Evolutionary conservation across 1,139 yeast species (phyloP).

Genomic region (Kodamaea fungicola): DNA sequence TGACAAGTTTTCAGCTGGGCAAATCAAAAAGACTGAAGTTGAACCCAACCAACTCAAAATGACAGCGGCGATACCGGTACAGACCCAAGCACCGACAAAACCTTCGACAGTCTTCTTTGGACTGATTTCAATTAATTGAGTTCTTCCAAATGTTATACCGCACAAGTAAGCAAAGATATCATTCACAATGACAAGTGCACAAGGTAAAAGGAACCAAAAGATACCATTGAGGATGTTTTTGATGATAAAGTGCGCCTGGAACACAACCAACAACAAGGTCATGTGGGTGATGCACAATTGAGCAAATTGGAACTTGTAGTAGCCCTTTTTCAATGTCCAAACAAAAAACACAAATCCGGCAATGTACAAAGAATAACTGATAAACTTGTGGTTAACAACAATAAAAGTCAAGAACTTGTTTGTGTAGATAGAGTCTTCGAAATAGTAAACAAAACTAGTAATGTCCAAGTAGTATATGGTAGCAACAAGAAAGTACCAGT

Average conservation of each 20-base stretch:
- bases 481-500: constrained; percentile 83
- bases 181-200: constrained; percentile 85
- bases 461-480: constrained; percentile 90
- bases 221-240: constrained; percentile 86
- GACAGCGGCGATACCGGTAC: constrained; percentile 77
- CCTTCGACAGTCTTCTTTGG: constrained; percentile 99
- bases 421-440: constrained; percentile 42
- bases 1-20: constrained; percentile 75
- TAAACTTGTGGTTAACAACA: constrained; percentile 73
- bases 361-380: constrained; percentile 80
- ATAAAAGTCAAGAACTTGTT: constrained; percentile 39
- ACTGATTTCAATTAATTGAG: constrained; percentile 88
- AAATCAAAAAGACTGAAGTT: constrained; percentile 71
- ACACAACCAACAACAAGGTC: constrained; percentile 85
- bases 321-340: constrained; percentile 83
- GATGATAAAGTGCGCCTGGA: constrained; percentile 91
- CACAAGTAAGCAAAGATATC: constrained; percentile 96
- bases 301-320: constrained; percentile 86
- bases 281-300: constrained; percentile 93
- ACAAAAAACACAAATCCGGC: constrained; percentile 90
- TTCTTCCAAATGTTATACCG: constrained; percentile 93
- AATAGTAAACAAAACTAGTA: constrained; percentile 68
- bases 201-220: constrained; percentile 93
- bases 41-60: constrained; percentile 62
- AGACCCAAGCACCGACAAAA: constrained; percentile 95